A percentile compares a stretch with the other conserved stretches of the same genome.
These are phyloP conservation scores for Mariannaea elegans DNA, from an alignment of 2,329 filamentous ascomycete species.

Conservation along the genomic window DNA sequence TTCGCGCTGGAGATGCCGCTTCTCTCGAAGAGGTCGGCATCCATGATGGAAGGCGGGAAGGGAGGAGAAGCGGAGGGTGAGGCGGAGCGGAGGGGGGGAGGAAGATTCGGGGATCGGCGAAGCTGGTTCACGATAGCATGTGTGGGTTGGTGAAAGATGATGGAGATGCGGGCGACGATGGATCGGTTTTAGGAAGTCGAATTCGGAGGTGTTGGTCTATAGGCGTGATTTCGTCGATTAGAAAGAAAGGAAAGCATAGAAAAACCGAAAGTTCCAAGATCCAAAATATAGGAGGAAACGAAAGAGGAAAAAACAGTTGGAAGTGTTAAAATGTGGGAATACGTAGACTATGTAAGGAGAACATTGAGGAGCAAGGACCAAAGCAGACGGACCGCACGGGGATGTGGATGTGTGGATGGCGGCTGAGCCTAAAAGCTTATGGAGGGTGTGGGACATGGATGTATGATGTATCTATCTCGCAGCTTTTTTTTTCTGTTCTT, in stretches of 20 bases:
- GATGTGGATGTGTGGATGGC: conserved; percentile 2
- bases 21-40: conserved; percentile 35
- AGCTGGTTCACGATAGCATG: conserved; percentile 38
- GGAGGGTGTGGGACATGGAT: too few relatives aligned
- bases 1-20: conserved; percentile 26
- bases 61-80: conserved; percentile 4
- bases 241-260: conserved; percentile 6
- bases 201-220: neutral
- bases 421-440: conserved; percentile 7
- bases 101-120: conserved; percentile 21
- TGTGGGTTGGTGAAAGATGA: conserved; percentile 31
- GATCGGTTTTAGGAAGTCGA: neutral
- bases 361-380: conserved; percentile 1
- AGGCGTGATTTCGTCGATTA: neutral
- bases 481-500: neutral
- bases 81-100: conserved; percentile 10
- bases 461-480: too few relatives aligned
- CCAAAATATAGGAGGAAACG: conserved; percentile 2
- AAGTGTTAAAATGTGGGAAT: neutral
- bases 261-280: neutral
- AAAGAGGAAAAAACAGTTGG: neutral
- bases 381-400: neutral
- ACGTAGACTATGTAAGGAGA: neutral
- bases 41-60: conserved; percentile 26
- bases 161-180: conserved; percentile 32